These are phyloP conservation scores for Phytopythium aichiense DNA, from an alignment of 352 stramenopile species.

Conservation along the genomic window DNA sequence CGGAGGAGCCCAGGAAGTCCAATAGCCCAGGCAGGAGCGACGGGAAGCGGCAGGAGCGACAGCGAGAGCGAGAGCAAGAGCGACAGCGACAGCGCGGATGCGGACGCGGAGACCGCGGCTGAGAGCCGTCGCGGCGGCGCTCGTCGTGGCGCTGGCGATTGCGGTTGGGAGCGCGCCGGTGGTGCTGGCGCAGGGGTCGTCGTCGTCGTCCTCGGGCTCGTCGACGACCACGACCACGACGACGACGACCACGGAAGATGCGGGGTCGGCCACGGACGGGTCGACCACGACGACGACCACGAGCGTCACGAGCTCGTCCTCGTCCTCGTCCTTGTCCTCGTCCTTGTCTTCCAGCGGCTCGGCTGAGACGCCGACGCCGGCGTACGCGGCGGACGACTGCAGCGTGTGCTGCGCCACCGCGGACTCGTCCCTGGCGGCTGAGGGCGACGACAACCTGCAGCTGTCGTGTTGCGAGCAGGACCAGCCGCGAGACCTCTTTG, in stretches of 20 bases:
- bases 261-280: not conserved
- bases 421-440: slow-evolving; percentile 18
- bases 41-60: not conserved
- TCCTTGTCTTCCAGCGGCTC: not conserved
- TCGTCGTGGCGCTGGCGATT: not conserved
- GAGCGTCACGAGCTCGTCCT: not conserved
- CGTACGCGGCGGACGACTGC: slow-evolving; percentile 47
- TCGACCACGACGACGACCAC: slow-evolving; percentile 11
- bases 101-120: not conserved
- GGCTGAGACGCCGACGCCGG: slow-evolving; percentile 1
- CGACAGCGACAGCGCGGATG: not conserved
- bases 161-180: not conserved
- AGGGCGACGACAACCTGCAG: slow-evolving; percentile 22
- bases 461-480: slow-evolving; percentile 53
- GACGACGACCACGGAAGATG: not conserved
- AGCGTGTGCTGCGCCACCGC: slow-evolving; percentile 41
- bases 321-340: not conserved
- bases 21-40: not conserved
- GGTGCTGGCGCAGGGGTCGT: not conserved
- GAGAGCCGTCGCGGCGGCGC: not conserved
- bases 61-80: not conserved
- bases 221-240: slow-evolving; percentile 12
- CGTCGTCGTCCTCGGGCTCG: slow-evolving; percentile 1
- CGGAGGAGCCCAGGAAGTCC: not conserved
- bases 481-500: slow-evolving; percentile 44